phyloP scores from a whole-genome alignment of 2,329 filamentous ascomycete species.

The Aphanocladium album region DNA sequence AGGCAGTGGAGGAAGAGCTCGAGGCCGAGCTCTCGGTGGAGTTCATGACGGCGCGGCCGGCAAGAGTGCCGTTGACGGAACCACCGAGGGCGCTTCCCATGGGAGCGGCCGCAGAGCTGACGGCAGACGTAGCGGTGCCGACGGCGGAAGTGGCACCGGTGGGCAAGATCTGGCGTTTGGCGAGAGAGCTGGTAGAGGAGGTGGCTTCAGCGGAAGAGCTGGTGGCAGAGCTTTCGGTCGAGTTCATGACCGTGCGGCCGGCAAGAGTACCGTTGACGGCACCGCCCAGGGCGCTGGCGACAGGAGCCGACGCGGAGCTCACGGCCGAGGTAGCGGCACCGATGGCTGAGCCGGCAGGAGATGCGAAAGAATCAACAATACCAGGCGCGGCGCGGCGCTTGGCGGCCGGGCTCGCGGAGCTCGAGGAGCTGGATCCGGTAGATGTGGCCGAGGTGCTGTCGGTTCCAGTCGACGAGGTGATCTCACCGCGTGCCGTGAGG shows the following conservation, averaged over 20 bases:
- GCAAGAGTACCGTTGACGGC: not conserved
- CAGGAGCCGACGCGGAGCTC: not conserved
- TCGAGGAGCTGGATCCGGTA: not conserved
- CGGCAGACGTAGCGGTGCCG: no score
- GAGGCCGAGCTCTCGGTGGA: no score
- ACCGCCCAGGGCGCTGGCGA: not conserved
- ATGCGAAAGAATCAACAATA: not conserved
- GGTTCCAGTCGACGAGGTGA: not conserved
- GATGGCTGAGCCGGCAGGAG: not conserved
- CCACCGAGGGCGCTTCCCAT: no score
- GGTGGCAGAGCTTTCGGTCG: not conserved
- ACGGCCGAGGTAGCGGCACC: not conserved
- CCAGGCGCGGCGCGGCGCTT: not conserved
- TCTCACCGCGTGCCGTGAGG: not conserved
- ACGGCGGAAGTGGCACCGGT: not conserved
- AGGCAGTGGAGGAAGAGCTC: no score
- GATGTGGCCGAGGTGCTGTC: not conserved
- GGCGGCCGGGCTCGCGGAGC: not conserved
- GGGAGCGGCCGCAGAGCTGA: no score
- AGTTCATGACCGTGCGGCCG: not conserved
- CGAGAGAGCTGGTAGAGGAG: not conserved
- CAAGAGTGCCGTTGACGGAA: no score
- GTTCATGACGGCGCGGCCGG: no score
- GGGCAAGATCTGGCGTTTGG: not conserved
- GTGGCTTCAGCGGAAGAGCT: not conserved